Evolutionary conservation across 345 rosid genomes (phyloP).

Genomic region (Eucalyptus regnans): DNA sequence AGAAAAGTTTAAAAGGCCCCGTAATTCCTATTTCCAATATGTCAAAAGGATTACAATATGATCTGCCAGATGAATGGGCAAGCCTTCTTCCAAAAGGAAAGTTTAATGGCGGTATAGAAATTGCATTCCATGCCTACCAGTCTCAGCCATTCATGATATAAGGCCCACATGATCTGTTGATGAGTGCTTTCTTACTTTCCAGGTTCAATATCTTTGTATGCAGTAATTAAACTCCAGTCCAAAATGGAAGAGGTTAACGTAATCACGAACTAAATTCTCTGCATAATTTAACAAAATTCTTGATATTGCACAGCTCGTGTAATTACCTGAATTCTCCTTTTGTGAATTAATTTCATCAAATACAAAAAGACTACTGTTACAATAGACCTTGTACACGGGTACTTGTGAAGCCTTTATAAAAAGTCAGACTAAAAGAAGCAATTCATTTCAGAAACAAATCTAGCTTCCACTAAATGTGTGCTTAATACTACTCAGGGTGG

Average conservation of each 20-base stretch:
- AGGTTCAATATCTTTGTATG: not conserved
- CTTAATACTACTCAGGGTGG: not conserved
- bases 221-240: not conserved
- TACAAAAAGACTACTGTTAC: not conserved
- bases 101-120: not conserved
- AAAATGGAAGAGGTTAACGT: not conserved
- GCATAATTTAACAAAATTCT: not conserved
- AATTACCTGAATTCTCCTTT: not conserved
- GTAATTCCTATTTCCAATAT: not conserved
- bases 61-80: not conserved
- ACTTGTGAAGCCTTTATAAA: not conserved
- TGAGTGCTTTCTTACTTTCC: not conserved
- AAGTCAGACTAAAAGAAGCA: not conserved
- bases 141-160: not conserved
- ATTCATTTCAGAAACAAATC: not conserved
- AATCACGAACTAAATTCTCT: not conserved
- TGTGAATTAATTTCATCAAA: not conserved
- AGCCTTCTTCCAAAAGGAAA: not conserved
- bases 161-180: not conserved
- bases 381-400: not conserved
- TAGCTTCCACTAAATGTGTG: not conserved
- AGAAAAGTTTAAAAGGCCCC: not conserved
- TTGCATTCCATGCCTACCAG: not conserved
- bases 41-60: not conserved
- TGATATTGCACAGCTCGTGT: not conserved